These are phyloP conservation scores for Alternaria burnsii DNA, from an alignment of 2,329 filamentous ascomycete species.

Conservation along the genomic window DNA sequence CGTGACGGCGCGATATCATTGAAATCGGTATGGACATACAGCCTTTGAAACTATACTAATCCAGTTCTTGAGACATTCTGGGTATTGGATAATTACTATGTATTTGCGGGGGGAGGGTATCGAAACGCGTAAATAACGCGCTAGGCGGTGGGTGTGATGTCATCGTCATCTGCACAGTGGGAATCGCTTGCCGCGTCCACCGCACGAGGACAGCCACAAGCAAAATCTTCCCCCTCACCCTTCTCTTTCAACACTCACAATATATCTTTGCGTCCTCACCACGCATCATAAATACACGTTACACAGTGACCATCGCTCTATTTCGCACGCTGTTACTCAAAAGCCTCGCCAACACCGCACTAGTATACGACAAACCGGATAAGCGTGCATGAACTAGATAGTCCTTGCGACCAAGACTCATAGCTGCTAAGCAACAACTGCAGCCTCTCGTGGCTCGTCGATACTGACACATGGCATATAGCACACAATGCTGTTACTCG, in stretches of 20 bases:
- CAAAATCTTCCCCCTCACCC: not conserved
- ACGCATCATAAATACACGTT: not conserved
- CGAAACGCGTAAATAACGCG: not conserved
- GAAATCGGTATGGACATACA: not conserved
- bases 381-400: not conserved
- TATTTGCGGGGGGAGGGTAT: not conserved
- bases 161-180: not conserved
- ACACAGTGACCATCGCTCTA: not conserved
- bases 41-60: not conserved
- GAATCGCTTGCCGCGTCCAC: not conserved
- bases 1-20: not conserved
- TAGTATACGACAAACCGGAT: not conserved
- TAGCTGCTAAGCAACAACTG: not conserved
- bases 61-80: not conserved
- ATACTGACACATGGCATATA: not conserved
- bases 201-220: not conserved
- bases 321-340: not conserved
- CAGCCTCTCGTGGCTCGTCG: rapidly evolving
- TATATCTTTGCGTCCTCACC: not conserved
- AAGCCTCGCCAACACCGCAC: not conserved
- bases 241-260: rapidly evolving
- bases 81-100: not conserved
- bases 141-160: not conserved
- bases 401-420: not conserved
- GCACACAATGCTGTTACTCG: not conserved